Base-by-base conservation (phyloP, 139 green algal species). In the Haematococcus lacustris region DNA sequence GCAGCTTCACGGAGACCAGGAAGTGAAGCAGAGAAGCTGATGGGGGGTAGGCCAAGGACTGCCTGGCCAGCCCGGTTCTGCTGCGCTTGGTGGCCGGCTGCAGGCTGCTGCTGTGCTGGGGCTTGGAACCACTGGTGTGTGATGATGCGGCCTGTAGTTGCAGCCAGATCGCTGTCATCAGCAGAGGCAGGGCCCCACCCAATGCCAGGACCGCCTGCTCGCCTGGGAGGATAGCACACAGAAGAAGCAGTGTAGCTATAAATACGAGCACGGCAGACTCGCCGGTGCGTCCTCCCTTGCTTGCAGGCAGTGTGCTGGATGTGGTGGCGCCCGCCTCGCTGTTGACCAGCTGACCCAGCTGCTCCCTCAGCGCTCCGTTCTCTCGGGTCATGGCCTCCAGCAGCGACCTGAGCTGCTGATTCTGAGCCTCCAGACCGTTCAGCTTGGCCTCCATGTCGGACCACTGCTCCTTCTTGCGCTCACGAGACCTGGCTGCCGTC, bases 381-480 rank as follows among this genome's bases (percentile, higher is more conserved):
- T 88, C 83, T 4, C 61, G 34, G 0, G 64, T 51, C 38, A 84
- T 66, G 13, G 39, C 32, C 50, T 77, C 66, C 35, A 88, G 73
- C 79, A 83, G 72, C 6, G 77, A 53, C 37, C 71, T 66, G 62
- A 88, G 72, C 57, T 68, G 65, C 32, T 17, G 28, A 70, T 88
- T 88, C 37, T 88, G 79, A n/a, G 35, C 57, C 68, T 81, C 78
- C 61, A 88, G 59, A 9, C 7, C 32, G n/a, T 70, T n/a, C 70
- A 80, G 35, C n/a, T 74, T 72, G 2, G 50, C 65, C 67, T 88
- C 80, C 71, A 88, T 73, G 38, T 81, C 82, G 3, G 72, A 33
- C 80, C 78, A 73, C 74, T 81, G 74, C n/a, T 73, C 78, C 75
- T 90, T 90, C 75, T 88, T 88, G 37, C 85, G 75, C 70, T 88